phyloP scores from a whole-genome alignment of 208 protist genomes.

The Kentomonas sorsogonicus region DNA sequence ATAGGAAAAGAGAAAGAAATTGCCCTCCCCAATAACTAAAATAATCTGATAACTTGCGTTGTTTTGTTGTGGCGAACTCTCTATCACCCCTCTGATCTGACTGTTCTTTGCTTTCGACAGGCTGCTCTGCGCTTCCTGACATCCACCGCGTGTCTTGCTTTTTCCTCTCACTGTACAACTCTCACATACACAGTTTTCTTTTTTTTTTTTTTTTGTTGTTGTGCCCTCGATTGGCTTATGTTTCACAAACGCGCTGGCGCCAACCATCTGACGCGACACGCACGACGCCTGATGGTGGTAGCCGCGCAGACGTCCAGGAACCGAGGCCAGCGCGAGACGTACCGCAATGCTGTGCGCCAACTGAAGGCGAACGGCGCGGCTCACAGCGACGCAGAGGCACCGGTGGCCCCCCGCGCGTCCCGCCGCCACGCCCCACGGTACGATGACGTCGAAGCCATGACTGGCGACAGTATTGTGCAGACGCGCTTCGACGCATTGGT shows the following conservation, averaged over 20 bases:
- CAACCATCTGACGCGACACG: constrained; percentile 11
- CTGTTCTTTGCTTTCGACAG: too few species aligned
- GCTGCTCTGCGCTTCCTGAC: too few species aligned
- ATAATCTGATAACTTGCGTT: too few species aligned
- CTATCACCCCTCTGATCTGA: too few species aligned
- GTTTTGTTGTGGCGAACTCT: too few species aligned
- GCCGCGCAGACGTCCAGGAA: constrained; percentile 13
- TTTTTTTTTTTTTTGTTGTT: constrained; percentile 7
- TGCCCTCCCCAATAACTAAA: too few species aligned
- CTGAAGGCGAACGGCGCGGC: neutral
- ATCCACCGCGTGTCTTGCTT: too few species aligned
- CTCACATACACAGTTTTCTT: too few species aligned
- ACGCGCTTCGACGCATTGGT: constrained; percentile 64
- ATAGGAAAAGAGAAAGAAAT: too few species aligned
- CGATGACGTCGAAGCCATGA: constrained; percentile 38
- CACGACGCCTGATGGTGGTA: constrained; percentile 25
- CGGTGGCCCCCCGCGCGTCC: neutral
- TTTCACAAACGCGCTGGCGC: neutral
- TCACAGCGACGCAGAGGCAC: neutral
- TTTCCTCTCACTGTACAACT: neutral
- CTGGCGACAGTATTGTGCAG: constrained; percentile 61
- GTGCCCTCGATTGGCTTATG: neutral
- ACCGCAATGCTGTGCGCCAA: neutral
- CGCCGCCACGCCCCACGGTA: constrained; percentile 19
- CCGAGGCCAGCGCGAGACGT: constrained; percentile 14